Base-by-base conservation (phyloP, 108 stramenopile genomes). In the Cyclotella cryptica region DNA sequence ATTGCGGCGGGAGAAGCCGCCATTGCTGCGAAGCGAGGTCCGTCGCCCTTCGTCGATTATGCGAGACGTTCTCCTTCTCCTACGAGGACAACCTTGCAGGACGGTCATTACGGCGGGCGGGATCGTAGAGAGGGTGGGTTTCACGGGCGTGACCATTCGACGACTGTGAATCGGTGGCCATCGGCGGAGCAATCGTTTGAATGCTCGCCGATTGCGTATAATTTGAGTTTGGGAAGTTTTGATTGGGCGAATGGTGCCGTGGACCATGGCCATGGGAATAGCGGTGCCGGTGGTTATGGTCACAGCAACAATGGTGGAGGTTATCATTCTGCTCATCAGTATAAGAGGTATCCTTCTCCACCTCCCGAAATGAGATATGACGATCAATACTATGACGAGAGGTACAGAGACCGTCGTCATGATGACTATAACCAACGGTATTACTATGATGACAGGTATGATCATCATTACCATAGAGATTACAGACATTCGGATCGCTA, bases 161-260 rank as follows among this genome's bases (percentile, higher is more conserved):
- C n/a, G 44, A 45, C 24, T 8, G 28, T 29, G 15, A 59, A 27
- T 29, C 9, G 11, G 27, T 41, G 41, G 40, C 63, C 42, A 17
- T 11, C 26, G 15, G 60, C 9, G 3, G 28, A 27, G n/a, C n/a
- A n/a, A n/a, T n/a, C n/a, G 21, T 64, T 64, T 43, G 63, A 64
- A 64, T 44, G 42, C 40, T 28, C 26, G 22, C 63, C 63, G n/a
- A 42, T 64, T 10, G n/a, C 41, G 4, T 21, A 41, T 24, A 64
- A 64, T 64, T 43, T 64, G 41, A 64, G 63, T 44, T 22, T 64
- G 17, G 63, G 63, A 6, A n/a, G 19, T 15, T 72, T 72, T 61
- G 71, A 72, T 61, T 72, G 71, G 71, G 45, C 6, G 4, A 51
- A 46, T 66, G 42, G 42, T 44, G 65, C 43, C 10, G 65, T 12